Conservation (phyloP, 371 early-diverging fungal genomes). For the Parasitella parasitica region DNA sequence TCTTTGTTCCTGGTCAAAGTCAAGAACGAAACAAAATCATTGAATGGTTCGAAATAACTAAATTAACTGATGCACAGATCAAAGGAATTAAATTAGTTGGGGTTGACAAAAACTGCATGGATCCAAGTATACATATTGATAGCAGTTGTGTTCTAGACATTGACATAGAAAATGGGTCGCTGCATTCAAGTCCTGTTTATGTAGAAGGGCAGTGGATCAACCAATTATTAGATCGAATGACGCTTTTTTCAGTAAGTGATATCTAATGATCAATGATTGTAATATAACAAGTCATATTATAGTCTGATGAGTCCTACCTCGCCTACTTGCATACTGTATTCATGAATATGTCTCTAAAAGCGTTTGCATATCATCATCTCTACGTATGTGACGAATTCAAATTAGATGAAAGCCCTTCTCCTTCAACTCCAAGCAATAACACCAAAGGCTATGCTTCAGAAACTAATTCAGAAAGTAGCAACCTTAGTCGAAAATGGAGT, state of each 20-base stretch:
- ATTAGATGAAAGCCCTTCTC: conserved; percentile 3
- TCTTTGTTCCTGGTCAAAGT: conserved; percentile 42
- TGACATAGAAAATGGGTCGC: conserved; percentile 26
- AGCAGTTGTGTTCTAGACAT: conserved; percentile 41
- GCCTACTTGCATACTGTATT: conserved; percentile 43
- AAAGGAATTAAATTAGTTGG: conserved; percentile 39
- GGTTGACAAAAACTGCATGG: conserved; percentile 24
- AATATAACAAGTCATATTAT: not conserved
- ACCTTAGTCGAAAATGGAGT: conserved; percentile 36
- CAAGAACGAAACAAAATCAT: conserved; percentile 24
- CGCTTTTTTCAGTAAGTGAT: conserved; percentile 30
- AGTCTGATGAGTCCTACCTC: conserved; percentile 36
- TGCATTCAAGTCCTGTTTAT: conserved; percentile 44
- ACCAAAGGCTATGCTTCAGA: conserved; percentile 22
- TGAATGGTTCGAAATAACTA: conserved; percentile 28
- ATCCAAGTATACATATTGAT: conserved; percentile 35
- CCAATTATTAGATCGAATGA: conserved; percentile 29
- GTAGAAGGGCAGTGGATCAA: conserved; percentile 49
- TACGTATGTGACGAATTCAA: conserved; percentile 20
- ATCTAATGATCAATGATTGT: not conserved
- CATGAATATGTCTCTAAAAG: conserved; percentile 41
- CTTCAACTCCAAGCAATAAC: not conserved
- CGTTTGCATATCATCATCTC: conserved; percentile 41
- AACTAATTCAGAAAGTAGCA: conserved; percentile 17
- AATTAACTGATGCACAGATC: conserved; percentile 27